phyloP scores from a whole-genome alignment of 306 rosid genomes.

The Acacia melanoxylon region DNA sequence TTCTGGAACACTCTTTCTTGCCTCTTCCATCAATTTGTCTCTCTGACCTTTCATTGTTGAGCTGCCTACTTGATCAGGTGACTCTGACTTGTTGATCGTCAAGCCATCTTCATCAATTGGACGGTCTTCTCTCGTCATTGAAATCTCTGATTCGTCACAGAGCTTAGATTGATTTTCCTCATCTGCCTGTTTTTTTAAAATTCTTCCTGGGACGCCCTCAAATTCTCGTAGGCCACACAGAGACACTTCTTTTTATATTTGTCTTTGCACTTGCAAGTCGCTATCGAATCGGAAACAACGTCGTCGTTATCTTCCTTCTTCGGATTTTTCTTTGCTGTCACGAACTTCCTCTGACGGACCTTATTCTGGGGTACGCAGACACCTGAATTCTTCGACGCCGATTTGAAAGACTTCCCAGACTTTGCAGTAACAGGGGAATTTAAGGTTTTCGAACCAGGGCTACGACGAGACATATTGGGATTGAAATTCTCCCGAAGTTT shows the following conservation, averaged over 20 bases:
- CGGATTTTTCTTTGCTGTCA: constrained; percentile 69
- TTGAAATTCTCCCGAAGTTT: constrained; percentile 46
- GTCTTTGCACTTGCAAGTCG: constrained; percentile 63
- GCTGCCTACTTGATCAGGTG: constrained; percentile 27
- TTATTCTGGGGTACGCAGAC: constrained; percentile 53
- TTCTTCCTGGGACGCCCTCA: constrained; percentile 87
- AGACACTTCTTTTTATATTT: constrained; percentile 55
- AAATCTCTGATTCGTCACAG: constrained; percentile 39
- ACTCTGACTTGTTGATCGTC: constrained; percentile 8
- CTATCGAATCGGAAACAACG: background rate
- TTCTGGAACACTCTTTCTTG: constrained; percentile 77
- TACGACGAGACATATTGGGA: background rate
- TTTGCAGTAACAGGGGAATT: background rate
- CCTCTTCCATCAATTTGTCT: constrained; percentile 71
- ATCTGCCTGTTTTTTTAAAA: constrained; percentile 41
- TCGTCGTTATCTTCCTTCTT: constrained; percentile 41
- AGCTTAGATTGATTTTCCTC: background rate
- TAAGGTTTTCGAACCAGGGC: background rate
- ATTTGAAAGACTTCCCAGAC: background rate
- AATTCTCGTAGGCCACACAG: constrained; percentile 69
- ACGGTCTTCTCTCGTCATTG: constrained; percentile 62
- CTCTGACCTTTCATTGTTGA: constrained; percentile 67
- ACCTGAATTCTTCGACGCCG: constrained; percentile 24
- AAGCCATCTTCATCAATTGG: constrained; percentile 12
- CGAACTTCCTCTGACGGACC: constrained; percentile 71